Conservation (phyloP, 352 stramenopile genomes). For the Pythium angustatum region DNA sequence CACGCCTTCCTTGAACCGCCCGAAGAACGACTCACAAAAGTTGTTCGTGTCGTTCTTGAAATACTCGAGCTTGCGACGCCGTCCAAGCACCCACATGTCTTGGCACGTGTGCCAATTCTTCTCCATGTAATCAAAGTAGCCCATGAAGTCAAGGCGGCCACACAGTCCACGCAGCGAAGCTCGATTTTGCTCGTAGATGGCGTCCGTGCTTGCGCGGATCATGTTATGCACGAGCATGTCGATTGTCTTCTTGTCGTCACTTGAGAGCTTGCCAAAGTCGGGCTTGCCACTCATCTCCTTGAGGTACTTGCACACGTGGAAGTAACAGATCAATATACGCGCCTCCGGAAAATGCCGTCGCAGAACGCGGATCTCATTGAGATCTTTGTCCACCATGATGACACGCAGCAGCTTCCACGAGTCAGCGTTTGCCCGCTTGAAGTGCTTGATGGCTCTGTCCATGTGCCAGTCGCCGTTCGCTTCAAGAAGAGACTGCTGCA, state of each 20-base stretch:
- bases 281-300: neutral
- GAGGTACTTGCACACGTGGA: slow-evolving; percentile 24
- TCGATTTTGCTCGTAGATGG: slow-evolving; percentile 13
- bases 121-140: slow-evolving; percentile 30
- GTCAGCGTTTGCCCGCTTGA: slow-evolving; percentile 19
- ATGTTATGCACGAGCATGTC: slow-evolving; percentile 3
- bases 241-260: slow-evolving; percentile 14
- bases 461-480: slow-evolving; percentile 27
- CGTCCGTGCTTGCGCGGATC: slow-evolving; percentile 7
- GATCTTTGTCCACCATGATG: slow-evolving; percentile 27
- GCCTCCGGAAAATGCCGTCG: neutral
- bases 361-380: slow-evolving; percentile 21
- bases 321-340: slow-evolving; percentile 10
- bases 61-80: slow-evolving; percentile 11
- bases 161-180: neutral
- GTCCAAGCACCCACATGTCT: slow-evolving; percentile 34
- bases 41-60: slow-evolving; percentile 27
- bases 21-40: slow-evolving; percentile 3
- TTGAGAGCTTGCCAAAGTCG: slow-evolving; percentile 26
- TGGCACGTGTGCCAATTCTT: slow-evolving; percentile 31
- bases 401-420: neutral
- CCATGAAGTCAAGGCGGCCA: neutral
- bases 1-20: neutral
- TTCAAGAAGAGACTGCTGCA: slow-evolving; percentile 8
- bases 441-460: slow-evolving; percentile 11